Conservation (phyloP, 1,284 basidiomycete genomes). For the Bjerkandera adusta region DNA sequence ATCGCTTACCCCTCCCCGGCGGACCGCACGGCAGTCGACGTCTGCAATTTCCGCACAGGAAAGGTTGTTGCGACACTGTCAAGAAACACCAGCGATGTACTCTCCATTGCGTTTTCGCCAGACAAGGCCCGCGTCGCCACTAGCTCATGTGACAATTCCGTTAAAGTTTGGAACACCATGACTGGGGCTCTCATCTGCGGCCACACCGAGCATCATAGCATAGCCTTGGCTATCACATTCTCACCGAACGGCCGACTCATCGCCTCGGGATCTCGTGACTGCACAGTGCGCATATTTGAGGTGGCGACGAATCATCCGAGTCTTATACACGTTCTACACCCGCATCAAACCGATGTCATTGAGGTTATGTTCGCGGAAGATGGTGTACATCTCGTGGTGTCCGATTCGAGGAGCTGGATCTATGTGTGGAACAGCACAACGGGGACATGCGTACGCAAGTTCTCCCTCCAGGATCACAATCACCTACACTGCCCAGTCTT, state of each 20-base stretch:
- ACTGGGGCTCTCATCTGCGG: conserved; percentile 23
- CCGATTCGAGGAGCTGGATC: too few relatives aligned
- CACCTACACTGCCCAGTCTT: too few relatives aligned
- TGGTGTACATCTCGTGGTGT: conserved; percentile 16
- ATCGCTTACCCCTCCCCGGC: too few relatives aligned
- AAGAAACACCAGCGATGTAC: too few relatives aligned
- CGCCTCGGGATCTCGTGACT: conserved; percentile 18
- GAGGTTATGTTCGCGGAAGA: conserved; percentile 17
- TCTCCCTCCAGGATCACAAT: too few relatives aligned
- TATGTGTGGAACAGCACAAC: too few relatives aligned
- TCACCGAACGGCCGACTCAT: conserved; percentile 20
- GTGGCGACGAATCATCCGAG: conserved; percentile 8
- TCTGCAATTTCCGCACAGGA: too few relatives aligned
- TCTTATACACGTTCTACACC: too few relatives aligned
- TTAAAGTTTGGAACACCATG: conserved; percentile 25
- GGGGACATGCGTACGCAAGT: too few relatives aligned
- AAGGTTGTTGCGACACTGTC: too few relatives aligned
- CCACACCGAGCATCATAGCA: conserved; percentile 24
- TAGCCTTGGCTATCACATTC: conserved; percentile 15
- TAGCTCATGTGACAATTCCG: conserved; percentile 23
- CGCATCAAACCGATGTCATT: conserved; percentile 16
- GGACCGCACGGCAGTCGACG: too few relatives aligned
- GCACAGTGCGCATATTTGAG: conserved; percentile 15
- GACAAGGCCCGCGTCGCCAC: conserved; percentile 22
- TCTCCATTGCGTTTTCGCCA: conserved; percentile 23